Conservation (phyloP, 129 eudicot species). For the Heracleum sosnowskyi region DNA sequence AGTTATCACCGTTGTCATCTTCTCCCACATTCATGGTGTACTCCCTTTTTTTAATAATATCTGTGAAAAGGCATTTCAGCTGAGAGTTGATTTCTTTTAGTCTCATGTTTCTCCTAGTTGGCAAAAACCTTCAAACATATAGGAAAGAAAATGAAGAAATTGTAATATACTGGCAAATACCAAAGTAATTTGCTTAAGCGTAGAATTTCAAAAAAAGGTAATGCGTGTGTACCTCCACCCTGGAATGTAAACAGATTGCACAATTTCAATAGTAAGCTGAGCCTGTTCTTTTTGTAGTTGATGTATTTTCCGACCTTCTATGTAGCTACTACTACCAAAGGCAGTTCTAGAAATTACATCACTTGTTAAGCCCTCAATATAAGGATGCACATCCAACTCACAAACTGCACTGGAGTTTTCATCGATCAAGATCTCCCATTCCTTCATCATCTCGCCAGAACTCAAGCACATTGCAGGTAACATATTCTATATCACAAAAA, state of each 20-base stretch:
- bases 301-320: slow-evolving; percentile 47
- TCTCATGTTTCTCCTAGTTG: slow-evolving; percentile 61
- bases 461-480: slow-evolving; percentile 51
- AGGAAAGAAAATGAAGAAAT: not conserved
- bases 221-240: slow-evolving; percentile 47
- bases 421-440: slow-evolving; percentile 41
- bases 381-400: slow-evolving; percentile 56
- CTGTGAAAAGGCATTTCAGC: slow-evolving; percentile 25
- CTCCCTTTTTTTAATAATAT: slow-evolving; percentile 32
- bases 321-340: slow-evolving; percentile 54
- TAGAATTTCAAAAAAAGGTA: not conserved
- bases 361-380: slow-evolving; percentile 40
- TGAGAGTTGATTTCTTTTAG: slow-evolving; percentile 44
- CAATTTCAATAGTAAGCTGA: slow-evolving; percentile 40
- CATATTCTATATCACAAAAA: slow-evolving; percentile 30
- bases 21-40: slow-evolving; percentile 23
- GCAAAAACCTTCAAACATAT: slow-evolving; percentile 39
- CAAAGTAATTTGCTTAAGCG: not conserved
- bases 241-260: slow-evolving; percentile 55
- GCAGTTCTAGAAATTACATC: slow-evolving; percentile 63
- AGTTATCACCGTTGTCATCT: slow-evolving; percentile 25
- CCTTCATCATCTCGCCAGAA: slow-evolving; percentile 40
- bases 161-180: not conserved
- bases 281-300: slow-evolving; percentile 64
- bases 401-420: slow-evolving; percentile 6